A percentile compares a stretch with the other conserved stretches of the same genome.
Evolutionary conservation across 352 stramenopile species (phyloP).

Genomic region (Phytophthora nicotianae): DNA sequence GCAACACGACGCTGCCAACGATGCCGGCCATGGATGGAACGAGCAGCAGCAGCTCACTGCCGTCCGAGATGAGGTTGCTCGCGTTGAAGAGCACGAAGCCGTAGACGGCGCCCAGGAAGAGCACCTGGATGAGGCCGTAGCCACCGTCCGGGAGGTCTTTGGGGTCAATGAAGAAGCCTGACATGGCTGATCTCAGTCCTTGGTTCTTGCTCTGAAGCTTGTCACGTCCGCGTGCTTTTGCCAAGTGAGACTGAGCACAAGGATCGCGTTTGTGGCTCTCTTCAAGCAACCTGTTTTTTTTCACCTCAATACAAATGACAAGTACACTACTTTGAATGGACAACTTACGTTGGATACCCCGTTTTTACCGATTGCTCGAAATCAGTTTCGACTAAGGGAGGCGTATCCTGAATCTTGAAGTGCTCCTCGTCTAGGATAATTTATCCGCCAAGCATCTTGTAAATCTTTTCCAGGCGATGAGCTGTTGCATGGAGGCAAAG

Average conservation of each 20-base stretch:
- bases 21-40: slow-evolving; percentile 95
- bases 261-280: background rate
- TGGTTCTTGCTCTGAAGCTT: slow-evolving; percentile 10
- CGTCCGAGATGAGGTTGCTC: slow-evolving; percentile 98
- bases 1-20: slow-evolving; percentile 96
- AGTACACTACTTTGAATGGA: slow-evolving; percentile 6
- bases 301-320: background rate
- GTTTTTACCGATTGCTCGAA: slow-evolving; percentile 37
- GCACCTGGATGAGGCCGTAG: slow-evolving; percentile 88
- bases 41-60: slow-evolving; percentile 97
- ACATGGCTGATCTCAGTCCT: slow-evolving; percentile 23
- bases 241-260: slow-evolving; percentile 25
- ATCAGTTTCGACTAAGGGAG: slow-evolving; percentile 16
- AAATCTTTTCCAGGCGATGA: background rate
- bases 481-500: background rate
- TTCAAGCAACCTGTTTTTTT: slow-evolving; percentile 8
- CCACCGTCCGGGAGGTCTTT: slow-evolving; percentile 78
- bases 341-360: slow-evolving; percentile 5
- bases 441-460: background rate
- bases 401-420: background rate
- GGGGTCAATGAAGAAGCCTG: slow-evolving; percentile 87
- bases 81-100: slow-evolving; percentile 97
- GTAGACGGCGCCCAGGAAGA: slow-evolving; percentile 96
- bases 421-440: background rate
- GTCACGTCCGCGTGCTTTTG: slow-evolving; percentile 34